Evolutionary conservation across 2,329 filamentous ascomycete species (phyloP), one percentile per base, ranked within the genome.

Genomic region (Penicillium nordicum): DNA sequence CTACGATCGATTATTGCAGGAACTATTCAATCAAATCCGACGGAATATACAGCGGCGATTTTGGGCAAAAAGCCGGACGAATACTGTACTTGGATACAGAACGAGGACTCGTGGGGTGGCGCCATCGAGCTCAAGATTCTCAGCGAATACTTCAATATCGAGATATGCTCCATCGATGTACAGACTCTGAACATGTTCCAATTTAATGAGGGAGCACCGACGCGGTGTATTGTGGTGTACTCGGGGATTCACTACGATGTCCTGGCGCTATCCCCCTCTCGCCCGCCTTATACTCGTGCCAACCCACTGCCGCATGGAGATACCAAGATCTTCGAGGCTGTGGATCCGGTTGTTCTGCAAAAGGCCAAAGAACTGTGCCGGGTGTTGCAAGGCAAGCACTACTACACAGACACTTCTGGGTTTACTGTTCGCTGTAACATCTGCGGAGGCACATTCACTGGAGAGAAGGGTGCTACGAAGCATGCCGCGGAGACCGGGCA

Each of bases 191-290:
- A 85, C 12, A 79, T 90, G 6, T 88, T 91, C 66, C 83, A 83
- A 5, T 95, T 93, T 75, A 95, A 95, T 62, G 89, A 94, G 69
- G 85, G 85, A 1, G 83, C 84, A 51, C 72, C 78, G 34, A 83
- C 82, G 40, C 82, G 90, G 7, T 92, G 90, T 67, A 85, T 96
- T 27, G 78, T 97, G 25, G 87, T 96, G 0, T 97, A 96, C 74
- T 93, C 89, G 0, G 92, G 92, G 3, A 94, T 97, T 49, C 92
- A 97, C 72, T 97, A 97, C 75, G 93, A 97, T 73, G 88, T 90
- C 7, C 87, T 97, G 57, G 91, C 89, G 0, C 84, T 96, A 62
- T 87, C 85, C 18, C 84, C 82, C 38, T 85, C 80, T 23, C 82
- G 80, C 60, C 81, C 75, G 62, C 84, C 83, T 4, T 79, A 80